phyloP scores from a whole-genome alignment of 1,284 basidiomycete genomes.

The Ustilago bromivora region DNA sequence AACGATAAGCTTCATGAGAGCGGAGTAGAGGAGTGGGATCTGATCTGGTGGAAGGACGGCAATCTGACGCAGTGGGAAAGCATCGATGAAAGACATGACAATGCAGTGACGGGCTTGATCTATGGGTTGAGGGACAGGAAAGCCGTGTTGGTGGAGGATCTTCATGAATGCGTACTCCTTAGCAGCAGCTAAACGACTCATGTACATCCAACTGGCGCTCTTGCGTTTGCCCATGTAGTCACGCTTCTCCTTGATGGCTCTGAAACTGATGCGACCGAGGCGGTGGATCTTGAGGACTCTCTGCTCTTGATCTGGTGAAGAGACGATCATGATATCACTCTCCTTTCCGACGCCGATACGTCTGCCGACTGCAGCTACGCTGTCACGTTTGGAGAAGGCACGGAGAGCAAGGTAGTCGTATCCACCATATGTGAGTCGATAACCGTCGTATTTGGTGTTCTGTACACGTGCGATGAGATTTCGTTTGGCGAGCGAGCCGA shows the following conservation, averaged over 20 bases:
- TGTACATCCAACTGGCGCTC: constrained; percentile 99
- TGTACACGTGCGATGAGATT: constrained; percentile 90
- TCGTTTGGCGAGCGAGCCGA: constrained; percentile 89
- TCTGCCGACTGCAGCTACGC: constrained; percentile 79
- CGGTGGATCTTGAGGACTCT: constrained; percentile 93
- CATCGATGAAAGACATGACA: constrained; percentile 94
- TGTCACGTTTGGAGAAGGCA: constrained; percentile 80
- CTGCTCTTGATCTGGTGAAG: constrained; percentile 82
- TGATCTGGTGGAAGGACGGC: constrained; percentile 79
- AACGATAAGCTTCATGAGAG: constrained; percentile 94
- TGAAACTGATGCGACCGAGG: constrained; percentile 93
- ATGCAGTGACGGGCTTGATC: constrained; percentile 95
- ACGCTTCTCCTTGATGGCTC: constrained; percentile 94
- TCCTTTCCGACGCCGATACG: constrained; percentile 99
- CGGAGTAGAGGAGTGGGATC: constrained; percentile 87
- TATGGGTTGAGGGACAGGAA: constrained; percentile 92
- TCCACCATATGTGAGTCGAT: constrained; percentile 95
- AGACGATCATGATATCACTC: constrained; percentile 95
- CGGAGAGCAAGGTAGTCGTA: constrained; percentile 96
- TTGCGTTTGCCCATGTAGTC: constrained; percentile 97
- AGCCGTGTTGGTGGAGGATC: constrained; percentile 92
- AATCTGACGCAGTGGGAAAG: constrained; percentile 96
- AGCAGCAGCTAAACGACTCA: constrained; percentile 93
- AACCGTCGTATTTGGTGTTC: constrained; percentile 95
- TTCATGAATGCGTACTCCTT: constrained; percentile 99